These are phyloP conservation scores for Nematodospora anomalae DNA, from an alignment of 1,139 yeast species.

Conservation along the genomic window DNA sequence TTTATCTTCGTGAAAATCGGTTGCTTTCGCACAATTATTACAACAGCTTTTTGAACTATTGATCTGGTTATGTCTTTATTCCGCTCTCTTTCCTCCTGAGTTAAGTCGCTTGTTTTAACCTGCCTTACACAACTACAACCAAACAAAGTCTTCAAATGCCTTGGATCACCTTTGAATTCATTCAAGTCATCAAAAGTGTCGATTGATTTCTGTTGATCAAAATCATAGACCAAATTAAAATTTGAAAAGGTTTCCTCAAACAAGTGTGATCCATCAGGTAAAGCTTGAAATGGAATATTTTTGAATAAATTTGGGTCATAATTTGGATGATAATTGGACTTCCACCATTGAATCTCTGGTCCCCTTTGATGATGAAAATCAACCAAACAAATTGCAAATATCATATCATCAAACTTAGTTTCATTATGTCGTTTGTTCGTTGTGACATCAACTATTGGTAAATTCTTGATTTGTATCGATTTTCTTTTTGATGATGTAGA, in stretches of 20 bases:
- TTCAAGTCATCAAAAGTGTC: slow-evolving; percentile 47
- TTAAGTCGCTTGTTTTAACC: slow-evolving; percentile 61
- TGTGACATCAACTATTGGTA: slow-evolving; percentile 26
- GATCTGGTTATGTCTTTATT: slow-evolving; percentile 79
- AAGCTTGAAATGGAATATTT: slow-evolving; percentile 88
- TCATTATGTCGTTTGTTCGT: slow-evolving; percentile 1
- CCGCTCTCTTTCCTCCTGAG: slow-evolving; percentile 43
- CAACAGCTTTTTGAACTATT: slow-evolving; percentile 88
- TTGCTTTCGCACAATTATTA: slow-evolving; percentile 73
- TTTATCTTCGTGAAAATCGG: slow-evolving; percentile 87
- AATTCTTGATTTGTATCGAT: slow-evolving; percentile 38
- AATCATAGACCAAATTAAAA: slow-evolving; percentile 81
- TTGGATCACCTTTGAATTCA: slow-evolving; percentile 44
- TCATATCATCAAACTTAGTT: slow-evolving; percentile 33
- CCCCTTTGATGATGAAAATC: slow-evolving; percentile 95
- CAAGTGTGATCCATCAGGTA: slow-evolving; percentile 93
- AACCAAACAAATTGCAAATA: slow-evolving; percentile 85
- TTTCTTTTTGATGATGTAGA: slow-evolving; percentile 16
- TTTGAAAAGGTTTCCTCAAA: slow-evolving; percentile 93
- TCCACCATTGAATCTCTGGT: slow-evolving; percentile 94
- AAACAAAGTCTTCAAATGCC: slow-evolving; percentile 69
- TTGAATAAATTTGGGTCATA: slow-evolving; percentile 64
- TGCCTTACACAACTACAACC: slow-evolving; percentile 95
- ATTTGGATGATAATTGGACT: slow-evolving; percentile 55
- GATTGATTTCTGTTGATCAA: slow-evolving; percentile 46